Conservation (phyloP, 1,139 yeast genomes). For the Nakaseomyces bracarensis region DNA sequence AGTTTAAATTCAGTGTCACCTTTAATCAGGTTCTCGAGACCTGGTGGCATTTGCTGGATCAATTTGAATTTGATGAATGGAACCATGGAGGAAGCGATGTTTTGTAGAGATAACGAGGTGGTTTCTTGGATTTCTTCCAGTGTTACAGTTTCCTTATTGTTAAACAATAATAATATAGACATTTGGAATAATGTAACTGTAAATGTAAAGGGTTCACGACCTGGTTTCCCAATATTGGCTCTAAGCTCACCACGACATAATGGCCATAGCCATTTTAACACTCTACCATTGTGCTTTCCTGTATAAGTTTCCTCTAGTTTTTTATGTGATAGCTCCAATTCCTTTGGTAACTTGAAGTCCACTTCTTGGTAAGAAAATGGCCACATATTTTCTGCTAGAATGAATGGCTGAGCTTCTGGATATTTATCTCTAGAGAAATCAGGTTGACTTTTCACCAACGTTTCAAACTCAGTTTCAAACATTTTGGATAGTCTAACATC, state of each 20-base stretch:
- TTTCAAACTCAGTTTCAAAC: conserved; percentile 58
- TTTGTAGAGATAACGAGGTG: conserved; percentile 59
- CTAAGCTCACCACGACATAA: conserved; percentile 87
- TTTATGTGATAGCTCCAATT: conserved; percentile 55
- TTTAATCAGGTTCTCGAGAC: conserved; percentile 39
- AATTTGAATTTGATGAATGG: conserved; percentile 78
- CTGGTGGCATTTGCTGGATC: conserved; percentile 56
- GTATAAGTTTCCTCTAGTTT: conserved; percentile 63
- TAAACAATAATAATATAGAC: conserved; percentile 75
- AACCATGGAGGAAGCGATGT: conserved; percentile 63
- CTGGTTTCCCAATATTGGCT: conserved; percentile 77
- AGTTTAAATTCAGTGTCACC: conserved; percentile 60
- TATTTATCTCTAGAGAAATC: conserved; percentile 35
- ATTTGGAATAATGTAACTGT: conserved; percentile 81
- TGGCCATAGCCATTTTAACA: conserved; percentile 93
- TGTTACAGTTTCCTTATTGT: conserved; percentile 46
- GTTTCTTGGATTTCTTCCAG: conserved; percentile 53
- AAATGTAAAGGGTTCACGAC: conserved; percentile 74
- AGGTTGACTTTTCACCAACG: conserved; percentile 36
- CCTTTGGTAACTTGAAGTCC: conserved; percentile 51
- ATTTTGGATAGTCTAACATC: conserved; percentile 86
- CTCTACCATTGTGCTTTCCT: conserved; percentile 75
- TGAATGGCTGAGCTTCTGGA: conserved; percentile 64
- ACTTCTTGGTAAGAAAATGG: conserved; percentile 49
- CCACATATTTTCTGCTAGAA: conserved; percentile 88